Conservation (phyloP, 352 stramenopile genomes). For the Phytophthora melonis region DNA sequence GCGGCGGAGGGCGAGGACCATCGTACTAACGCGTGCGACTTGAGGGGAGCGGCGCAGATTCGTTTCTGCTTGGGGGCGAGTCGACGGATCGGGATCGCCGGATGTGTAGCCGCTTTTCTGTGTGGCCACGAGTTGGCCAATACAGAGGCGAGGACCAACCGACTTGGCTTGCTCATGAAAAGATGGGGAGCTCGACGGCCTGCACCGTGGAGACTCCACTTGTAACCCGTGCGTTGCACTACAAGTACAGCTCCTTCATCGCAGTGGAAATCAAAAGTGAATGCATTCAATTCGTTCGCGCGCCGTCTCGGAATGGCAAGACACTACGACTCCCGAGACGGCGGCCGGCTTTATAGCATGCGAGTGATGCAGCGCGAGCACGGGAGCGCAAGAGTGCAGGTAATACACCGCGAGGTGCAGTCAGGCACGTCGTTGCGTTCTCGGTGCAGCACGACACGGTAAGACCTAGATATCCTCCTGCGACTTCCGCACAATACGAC, state of each 20-base stretch:
- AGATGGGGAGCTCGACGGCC: slow-evolving; percentile 1
- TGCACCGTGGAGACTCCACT: no score
- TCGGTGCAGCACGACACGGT: neutral
- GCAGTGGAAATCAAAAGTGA: slow-evolving; percentile 31
- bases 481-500: slow-evolving; percentile 92
- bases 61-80: slow-evolving; percentile 38
- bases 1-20: slow-evolving; percentile 70
- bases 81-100: slow-evolving; percentile 19
- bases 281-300: slow-evolving; percentile 24
- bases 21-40: slow-evolving; percentile 29
- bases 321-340: slow-evolving; percentile 13
- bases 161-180: slow-evolving; percentile 12
- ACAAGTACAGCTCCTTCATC: no score
- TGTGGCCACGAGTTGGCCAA: neutral
- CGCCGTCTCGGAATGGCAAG: neutral
- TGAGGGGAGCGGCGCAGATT: slow-evolving; percentile 34
- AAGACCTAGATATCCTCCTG: slow-evolving; percentile 92
- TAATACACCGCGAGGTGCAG: neutral
- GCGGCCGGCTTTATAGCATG: slow-evolving; percentile 39
- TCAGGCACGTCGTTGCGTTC: neutral
- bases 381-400: neutral
- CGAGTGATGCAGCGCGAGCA: neutral
- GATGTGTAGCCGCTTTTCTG: slow-evolving; percentile 16
- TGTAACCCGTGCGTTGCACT: no score
- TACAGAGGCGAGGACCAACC: neutral